Percentiles rank a stretch among this genome's conserved stretches.
Evolutionary conservation across 2,329 filamentous ascomycete genomes (phyloP).

Genomic region (Bretziella fagacearum): DNA sequence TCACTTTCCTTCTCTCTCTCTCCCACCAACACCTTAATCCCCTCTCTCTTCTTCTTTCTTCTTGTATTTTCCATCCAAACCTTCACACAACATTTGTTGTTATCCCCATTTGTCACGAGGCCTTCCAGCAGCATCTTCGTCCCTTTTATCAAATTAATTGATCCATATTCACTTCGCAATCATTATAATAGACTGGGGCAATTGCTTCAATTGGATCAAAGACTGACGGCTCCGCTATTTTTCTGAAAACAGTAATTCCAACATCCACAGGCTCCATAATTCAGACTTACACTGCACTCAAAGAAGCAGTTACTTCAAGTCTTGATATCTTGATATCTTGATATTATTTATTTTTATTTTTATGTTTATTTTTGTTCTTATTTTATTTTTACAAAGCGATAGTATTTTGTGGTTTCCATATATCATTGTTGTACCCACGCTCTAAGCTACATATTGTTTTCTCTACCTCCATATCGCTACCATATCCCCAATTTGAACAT

Average conservation of each 20-base stretch:
- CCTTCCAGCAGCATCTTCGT: neutral
- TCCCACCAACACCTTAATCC: neutral
- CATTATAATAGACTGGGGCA: neutral
- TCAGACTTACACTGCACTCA: slow-evolving; percentile 8
- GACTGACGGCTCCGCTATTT: slow-evolving; percentile 5
- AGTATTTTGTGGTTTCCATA: too few species aligned
- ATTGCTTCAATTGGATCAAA: neutral
- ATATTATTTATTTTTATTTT: neutral
- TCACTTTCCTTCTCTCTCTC: neutral
- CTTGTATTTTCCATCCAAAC: neutral
- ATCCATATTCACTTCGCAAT: neutral
- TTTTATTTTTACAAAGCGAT: too few species aligned
- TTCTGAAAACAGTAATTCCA: slow-evolving; percentile 8
- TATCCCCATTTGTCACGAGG: too few species aligned
- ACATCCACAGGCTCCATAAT: slow-evolving; percentile 2
- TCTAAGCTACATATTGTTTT: too few species aligned
- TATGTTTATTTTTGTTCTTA: neutral
- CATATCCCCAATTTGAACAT: too few species aligned
- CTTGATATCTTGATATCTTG: neutral
- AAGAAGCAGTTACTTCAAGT: neutral
- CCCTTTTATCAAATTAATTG: neutral
- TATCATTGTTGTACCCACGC: too few species aligned
- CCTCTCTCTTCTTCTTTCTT: neutral
- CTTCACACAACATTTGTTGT: too few species aligned
- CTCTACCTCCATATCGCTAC: too few species aligned